Evolutionary conservation across 1,284 basidiomycete genomes (phyloP).

Genomic region (Tilletia indica): DNA sequence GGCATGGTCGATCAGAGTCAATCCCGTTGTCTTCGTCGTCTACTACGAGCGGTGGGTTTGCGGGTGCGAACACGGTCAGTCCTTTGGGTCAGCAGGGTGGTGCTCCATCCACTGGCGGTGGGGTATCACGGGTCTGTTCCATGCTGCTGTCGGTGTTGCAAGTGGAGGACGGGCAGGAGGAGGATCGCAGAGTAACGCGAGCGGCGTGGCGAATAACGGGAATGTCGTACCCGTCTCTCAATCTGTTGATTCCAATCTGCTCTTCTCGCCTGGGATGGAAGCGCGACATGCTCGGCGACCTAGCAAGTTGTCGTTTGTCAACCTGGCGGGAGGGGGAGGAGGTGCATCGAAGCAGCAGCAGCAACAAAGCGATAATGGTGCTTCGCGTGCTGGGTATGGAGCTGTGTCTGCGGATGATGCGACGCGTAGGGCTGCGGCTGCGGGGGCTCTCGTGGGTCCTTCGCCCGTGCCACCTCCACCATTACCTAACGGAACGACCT

Average conservation of each 20-base stretch:
- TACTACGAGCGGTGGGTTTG: background rate
- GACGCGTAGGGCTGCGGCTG: background rate
- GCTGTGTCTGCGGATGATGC: background rate
- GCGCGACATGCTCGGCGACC: background rate
- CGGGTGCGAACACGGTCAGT: background rate
- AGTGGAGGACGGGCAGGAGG: constrained; percentile 7
- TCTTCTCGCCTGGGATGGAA: constrained; percentile 2
- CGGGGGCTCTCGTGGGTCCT: background rate
- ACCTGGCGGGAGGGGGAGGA: background rate
- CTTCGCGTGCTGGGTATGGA: background rate
- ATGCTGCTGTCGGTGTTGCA: constrained; percentile 6
- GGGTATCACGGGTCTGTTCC: constrained; percentile 5
- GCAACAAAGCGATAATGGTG: background rate
- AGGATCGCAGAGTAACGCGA: background rate
- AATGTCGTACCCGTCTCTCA: background rate
- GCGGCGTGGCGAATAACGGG: too few relatives aligned
- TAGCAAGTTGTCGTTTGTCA: constrained; percentile 8
- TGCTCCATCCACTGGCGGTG: background rate
- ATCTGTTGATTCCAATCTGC: constrained; percentile 10
- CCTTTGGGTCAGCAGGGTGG: background rate
- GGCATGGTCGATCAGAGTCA: background rate
- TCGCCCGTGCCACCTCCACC: constrained; percentile 16
- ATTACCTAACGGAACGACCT: constrained; percentile 35
- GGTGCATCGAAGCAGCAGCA: background rate
- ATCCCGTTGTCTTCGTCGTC: background rate